These are phyloP conservation scores for Pythium sp. DNA, from an alignment of 352 stramenopile genomes.

Conservation along the genomic window DNA sequence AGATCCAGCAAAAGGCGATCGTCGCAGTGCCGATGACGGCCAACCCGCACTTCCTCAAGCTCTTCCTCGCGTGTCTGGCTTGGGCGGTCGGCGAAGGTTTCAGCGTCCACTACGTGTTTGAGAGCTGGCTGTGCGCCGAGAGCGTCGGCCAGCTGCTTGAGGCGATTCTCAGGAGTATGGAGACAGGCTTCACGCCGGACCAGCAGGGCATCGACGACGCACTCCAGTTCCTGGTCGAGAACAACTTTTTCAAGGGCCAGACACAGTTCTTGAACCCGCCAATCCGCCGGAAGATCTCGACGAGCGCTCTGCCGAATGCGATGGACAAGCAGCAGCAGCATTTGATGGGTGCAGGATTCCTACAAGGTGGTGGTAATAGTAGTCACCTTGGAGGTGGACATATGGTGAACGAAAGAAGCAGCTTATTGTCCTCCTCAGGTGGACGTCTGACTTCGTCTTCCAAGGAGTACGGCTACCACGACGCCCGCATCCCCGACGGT, in stretches of 20 bases:
- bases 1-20: slow-evolving; percentile 76
- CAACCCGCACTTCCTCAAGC: slow-evolving; percentile 66
- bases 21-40: slow-evolving; percentile 47
- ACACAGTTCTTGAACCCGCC: neutral
- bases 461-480: slow-evolving; percentile 10
- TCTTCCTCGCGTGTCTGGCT: slow-evolving; percentile 47
- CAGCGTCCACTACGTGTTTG: slow-evolving; percentile 65
- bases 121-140: slow-evolving; percentile 58
- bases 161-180: slow-evolving; percentile 66
- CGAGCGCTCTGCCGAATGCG: neutral
- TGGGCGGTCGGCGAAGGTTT: slow-evolving; percentile 76
- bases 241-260: slow-evolving; percentile 6
- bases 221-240: slow-evolving; percentile 64
- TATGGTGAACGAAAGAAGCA: neutral
- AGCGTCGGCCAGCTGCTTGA: slow-evolving; percentile 59
- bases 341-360: neutral
- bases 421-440: neutral
- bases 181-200: slow-evolving; percentile 52
- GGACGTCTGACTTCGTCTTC: neutral
- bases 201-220: slow-evolving; percentile 44
- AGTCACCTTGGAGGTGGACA: neutral
- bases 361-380: neutral
- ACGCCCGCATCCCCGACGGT: slow-evolving; percentile 4
- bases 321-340: neutral
- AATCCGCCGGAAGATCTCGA: slow-evolving; percentile 6